Percentiles rank a stretch among this genome's conserved stretches.
Evolutionary conservation across 352 stramenopile genomes (phyloP).

Genomic region (Phytophthora pluvialis): DNA sequence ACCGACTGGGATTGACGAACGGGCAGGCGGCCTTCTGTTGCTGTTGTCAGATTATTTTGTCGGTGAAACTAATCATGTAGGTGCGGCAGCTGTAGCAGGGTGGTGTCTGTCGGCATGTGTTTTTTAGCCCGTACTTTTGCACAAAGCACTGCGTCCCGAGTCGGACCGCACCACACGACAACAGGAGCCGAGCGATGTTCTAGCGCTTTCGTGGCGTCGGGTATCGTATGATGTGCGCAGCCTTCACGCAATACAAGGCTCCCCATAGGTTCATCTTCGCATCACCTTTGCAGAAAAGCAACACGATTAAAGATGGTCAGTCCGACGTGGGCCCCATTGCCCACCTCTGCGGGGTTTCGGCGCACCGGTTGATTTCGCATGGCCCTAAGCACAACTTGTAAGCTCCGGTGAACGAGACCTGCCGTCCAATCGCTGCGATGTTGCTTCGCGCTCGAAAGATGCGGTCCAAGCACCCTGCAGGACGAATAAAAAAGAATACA

Average conservation of each 20-base stretch:
- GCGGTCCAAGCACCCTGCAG: slow-evolving; percentile 25
- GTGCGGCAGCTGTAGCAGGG: slow-evolving; percentile 20
- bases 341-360: slow-evolving; percentile 15
- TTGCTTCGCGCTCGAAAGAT: slow-evolving; percentile 30
- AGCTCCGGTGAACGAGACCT: neutral
- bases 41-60: slow-evolving; percentile 21
- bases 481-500: slow-evolving; percentile 29
- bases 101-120: slow-evolving; percentile 16
- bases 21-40: neutral
- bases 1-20: slow-evolving; percentile 16
- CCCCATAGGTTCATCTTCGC: slow-evolving; percentile 23
- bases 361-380: slow-evolving; percentile 12
- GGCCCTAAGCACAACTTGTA: slow-evolving; percentile 3
- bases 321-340: slow-evolving; percentile 14
- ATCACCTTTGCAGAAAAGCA: slow-evolving; percentile 20
- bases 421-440: slow-evolving; percentile 10
- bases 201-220: slow-evolving; percentile 21
- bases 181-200: slow-evolving; percentile 21
- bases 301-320: slow-evolving; percentile 29
- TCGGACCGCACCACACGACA: slow-evolving; percentile 9
- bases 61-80: slow-evolving; percentile 11
- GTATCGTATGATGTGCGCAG: slow-evolving; percentile 25
- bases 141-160: slow-evolving; percentile 7
- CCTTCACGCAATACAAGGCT: slow-evolving; percentile 8
- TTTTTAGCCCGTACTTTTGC: slow-evolving; percentile 21